Base-by-base conservation (phyloP, 768 basidiomycete genomes). In the Boletus rubroflammeus region DNA sequence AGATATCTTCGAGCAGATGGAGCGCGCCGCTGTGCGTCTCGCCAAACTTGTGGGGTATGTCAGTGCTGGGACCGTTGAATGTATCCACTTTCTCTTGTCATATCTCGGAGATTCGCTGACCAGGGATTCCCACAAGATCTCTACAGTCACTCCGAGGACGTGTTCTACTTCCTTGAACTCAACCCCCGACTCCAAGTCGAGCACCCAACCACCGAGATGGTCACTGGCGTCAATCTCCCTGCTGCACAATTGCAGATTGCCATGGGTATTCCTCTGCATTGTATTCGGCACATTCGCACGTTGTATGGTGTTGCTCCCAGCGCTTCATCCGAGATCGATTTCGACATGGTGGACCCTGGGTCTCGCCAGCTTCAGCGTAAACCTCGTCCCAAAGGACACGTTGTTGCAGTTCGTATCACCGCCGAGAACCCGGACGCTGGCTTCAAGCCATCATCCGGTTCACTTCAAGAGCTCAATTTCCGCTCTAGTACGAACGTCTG, bases 171-270 rank as follows among this genome's bases (percentile, higher is more conserved):
- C 82, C 81, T 99, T 58, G 97, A 99, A 73, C 83, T 99, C 56
- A 99, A 99, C 72, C 97, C 97, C 43, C 95, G 97, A 81, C 87
- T 99, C 21, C 97, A 99, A 76, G 97, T 99, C 65, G 97, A 99
- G 76, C 97, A 99, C 72, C 97, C 97, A 10, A 99, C 97, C 11
- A 99, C 97, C 21, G 97, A 99, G 73, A 99, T 98, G 93, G 97
- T 98, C n/a, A 86, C 90, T 5, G 97, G 97, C 10, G 96, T 98
- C 75, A 97, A 98, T 72, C 82, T 99, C 48, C 97, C 97, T 25
- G 94, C 95, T 51, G 91, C 97, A 11, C 97, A 99, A 69, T 83
- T 98, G 44, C 96, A 98, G 70, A 78, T 99, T 59, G 93, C 97
- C 26, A 99, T 99, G 97, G 97, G 97, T 75, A 80, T 98, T 53